phyloP scores from a whole-genome alignment of 2,329 filamentous ascomycete species.

The Paecilomyces niveus region DNA sequence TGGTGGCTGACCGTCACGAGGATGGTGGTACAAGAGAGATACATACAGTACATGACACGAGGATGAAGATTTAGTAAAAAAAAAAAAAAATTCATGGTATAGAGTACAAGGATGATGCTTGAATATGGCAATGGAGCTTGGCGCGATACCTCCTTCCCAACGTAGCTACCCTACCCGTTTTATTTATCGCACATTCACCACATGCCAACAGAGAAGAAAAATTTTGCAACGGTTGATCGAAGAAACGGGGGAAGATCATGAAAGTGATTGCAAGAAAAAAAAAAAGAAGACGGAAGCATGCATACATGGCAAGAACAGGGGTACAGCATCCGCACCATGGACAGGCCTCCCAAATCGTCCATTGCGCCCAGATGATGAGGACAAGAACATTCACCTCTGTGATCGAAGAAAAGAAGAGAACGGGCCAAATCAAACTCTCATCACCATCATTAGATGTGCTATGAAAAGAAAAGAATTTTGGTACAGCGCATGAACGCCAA shows the following conservation, averaged over 20 bases:
- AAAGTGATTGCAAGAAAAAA: neutral
- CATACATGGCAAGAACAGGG: neutral
- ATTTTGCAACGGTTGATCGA: neutral
- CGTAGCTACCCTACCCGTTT: neutral
- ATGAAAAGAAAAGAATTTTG: neutral
- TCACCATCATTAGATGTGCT: neutral
- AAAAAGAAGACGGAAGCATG: neutral
- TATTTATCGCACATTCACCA: neutral
- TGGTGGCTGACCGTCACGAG: no score
- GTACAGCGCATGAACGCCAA: neutral
- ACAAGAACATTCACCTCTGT: neutral
- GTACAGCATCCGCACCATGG: neutral
- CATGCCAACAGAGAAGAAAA: neutral
- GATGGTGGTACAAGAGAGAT: no score
- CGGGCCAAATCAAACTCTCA: neutral
- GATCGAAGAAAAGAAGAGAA: neutral
- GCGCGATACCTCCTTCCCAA: no score
- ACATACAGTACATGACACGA: neutral
- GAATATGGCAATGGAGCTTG: no score
- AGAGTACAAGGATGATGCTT: neutral
- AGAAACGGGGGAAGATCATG: neutral
- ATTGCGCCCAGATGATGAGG: neutral
- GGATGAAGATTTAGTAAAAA: neutral
- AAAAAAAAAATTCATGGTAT: neutral
- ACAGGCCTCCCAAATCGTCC: neutral